Percentiles rank a stretch among this genome's conserved stretches.
Evolutionary conservation across 2,329 filamentous ascomycete genomes (phyloP).

Genomic region (Reticulascus tulasneorum): DNA sequence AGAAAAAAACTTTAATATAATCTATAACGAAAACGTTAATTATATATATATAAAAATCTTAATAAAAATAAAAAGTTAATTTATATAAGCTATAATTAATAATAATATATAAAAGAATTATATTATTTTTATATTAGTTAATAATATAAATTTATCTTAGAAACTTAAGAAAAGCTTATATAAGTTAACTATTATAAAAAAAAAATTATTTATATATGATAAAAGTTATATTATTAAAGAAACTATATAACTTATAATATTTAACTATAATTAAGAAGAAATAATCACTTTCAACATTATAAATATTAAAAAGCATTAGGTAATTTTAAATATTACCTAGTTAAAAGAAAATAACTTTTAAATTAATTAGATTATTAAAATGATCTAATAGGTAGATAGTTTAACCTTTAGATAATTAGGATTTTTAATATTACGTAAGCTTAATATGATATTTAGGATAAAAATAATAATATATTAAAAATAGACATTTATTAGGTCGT

Average conservation of each 20-base stretch:
- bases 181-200: not conserved
- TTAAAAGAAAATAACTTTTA: too few relatives aligned
- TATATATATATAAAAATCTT: constrained; percentile 3
- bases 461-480: too few relatives aligned
- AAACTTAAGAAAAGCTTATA: not conserved
- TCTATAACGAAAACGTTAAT: not conserved
- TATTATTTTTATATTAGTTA: not conserved
- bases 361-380: too few relatives aligned
- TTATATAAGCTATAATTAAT: not conserved
- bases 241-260: not conserved
- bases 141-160: not conserved
- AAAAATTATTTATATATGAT: not conserved
- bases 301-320: not conserved
- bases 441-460: too few relatives aligned
- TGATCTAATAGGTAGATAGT: too few relatives aligned
- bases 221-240: not conserved
- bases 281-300: too few relatives aligned
- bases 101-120: not conserved
- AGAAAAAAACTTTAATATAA: not conserved
- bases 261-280: too few relatives aligned
- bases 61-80: not conserved
- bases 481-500: too few relatives aligned
- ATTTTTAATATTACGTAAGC: too few relatives aligned
- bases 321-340: too few relatives aligned
- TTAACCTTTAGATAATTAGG: too few relatives aligned